A percentile compares a stretch with the other conserved stretches of the same genome.
Conservation (phyloP, 345 rosid species). For the Microcos paniculata region DNA sequence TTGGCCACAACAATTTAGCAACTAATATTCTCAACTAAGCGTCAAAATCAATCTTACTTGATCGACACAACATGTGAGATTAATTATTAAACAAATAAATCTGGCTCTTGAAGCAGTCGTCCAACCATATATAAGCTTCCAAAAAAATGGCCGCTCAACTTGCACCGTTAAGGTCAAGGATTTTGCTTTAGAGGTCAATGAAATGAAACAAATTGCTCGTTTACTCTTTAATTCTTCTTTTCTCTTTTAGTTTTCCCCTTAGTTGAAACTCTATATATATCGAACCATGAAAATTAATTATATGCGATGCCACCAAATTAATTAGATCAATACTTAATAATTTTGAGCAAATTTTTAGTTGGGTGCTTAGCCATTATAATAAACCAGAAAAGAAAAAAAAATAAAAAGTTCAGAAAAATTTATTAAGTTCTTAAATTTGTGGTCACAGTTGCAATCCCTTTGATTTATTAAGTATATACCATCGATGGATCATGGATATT, state of each 20-base stretch:
- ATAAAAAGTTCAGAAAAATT: no score
- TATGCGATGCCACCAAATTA: neutral
- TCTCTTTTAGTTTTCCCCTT: neutral
- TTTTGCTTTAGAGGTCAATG: neutral
- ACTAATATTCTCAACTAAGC: neutral
- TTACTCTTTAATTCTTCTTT: neutral
- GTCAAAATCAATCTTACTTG: neutral
- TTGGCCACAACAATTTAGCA: neutral
- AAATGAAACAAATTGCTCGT: neutral
- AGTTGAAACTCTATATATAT: neutral
- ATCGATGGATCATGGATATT: no score
- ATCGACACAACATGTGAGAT: neutral
- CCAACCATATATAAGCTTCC: neutral
- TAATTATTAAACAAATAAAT: neutral
- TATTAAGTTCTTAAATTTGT: no score
- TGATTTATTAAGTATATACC: no score
- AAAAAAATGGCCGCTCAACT: neutral
- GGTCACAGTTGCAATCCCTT: no score
- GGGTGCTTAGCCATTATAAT: no score
- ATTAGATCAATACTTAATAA: no score
- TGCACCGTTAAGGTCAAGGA: neutral
- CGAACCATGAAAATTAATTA: neutral
- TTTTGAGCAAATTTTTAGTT: no score
- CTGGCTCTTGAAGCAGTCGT: neutral
- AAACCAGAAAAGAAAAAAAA: no score